phyloP scores from a whole-genome alignment of 768 basidiomycete species.

The Russula lepida region DNA sequence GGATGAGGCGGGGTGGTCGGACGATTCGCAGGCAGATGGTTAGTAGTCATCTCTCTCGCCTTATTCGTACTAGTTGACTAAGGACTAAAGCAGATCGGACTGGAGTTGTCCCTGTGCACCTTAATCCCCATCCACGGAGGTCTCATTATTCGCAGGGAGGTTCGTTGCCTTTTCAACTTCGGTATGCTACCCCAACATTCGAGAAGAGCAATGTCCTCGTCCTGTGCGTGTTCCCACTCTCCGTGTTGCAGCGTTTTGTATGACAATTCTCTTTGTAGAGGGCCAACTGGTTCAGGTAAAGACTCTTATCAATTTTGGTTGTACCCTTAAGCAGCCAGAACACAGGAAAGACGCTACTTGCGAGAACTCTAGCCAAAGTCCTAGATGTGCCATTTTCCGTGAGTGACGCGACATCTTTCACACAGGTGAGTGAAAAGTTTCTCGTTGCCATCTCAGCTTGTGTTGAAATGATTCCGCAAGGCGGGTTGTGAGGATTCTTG shows the following conservation, averaged over 20 bases:
- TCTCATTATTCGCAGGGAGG: conserved; percentile 5
- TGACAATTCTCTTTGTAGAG: conserved; percentile 34
- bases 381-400: conserved; percentile 92
- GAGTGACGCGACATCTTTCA: conserved; percentile 90
- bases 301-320: conserved; percentile 3
- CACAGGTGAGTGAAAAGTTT: conserved; percentile 47
- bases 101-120: conserved; percentile 41
- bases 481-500: conserved; percentile 53
- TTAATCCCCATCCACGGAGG: conserved; percentile 49
- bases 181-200: conserved; percentile 48
- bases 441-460: background rate
- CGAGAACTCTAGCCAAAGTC: conserved; percentile 83
- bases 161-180: conserved; percentile 31
- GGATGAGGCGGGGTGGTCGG: conserved; percentile 26
- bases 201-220: conserved; percentile 97
- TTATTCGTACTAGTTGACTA: background rate
- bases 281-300: conserved; percentile 79
- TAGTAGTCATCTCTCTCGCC: conserved; percentile 11
- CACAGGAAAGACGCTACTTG: conserved; percentile 81
- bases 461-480: conserved; percentile 28
- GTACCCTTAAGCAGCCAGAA: conserved; percentile 5
- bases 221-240: conserved; percentile 46
- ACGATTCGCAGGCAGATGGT: conserved; percentile 26
- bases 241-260: conserved; percentile 10
- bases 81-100: conserved; percentile 23